A percentile compares a stretch with the other conserved stretches of the same genome.
Conservation (phyloP, 371 early-diverging fungal genomes). For the Mortierella sp. region DNA sequence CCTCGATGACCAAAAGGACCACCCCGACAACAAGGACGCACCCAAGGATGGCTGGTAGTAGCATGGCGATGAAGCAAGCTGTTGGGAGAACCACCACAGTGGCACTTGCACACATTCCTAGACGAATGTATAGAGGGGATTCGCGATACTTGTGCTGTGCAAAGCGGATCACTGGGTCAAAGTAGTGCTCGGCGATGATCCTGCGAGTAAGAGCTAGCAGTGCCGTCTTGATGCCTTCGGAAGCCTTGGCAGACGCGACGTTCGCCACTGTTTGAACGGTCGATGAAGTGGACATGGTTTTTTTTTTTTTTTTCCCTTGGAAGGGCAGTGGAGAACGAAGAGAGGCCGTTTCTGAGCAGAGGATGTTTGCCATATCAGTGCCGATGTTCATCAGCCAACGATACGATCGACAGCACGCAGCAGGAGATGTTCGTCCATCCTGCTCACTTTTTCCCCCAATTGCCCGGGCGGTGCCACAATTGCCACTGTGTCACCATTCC, state of each 20-base stretch:
- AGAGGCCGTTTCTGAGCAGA: too few relatives aligned
- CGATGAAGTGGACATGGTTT: conserved; percentile 1
- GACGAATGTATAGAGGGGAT: not conserved
- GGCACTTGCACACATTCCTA: not conserved
- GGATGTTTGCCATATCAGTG: too few relatives aligned
- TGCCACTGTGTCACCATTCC: too few relatives aligned
- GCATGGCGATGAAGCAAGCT: not conserved
- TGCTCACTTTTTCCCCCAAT: too few relatives aligned
- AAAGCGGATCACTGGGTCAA: conserved; percentile 3
- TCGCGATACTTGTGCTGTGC: not conserved
- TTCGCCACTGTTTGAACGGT: not conserved
- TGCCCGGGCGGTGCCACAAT: too few relatives aligned
- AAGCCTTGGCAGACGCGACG: not conserved
- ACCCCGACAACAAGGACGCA: not conserved
- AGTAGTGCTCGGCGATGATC: not conserved
- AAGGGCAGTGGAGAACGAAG: too few relatives aligned
- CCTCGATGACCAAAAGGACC: too few relatives aligned
- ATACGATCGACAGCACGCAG: too few relatives aligned
- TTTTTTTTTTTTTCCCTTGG: too few relatives aligned
- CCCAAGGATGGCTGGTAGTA: not conserved
- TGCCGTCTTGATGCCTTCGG: conserved; percentile 1
- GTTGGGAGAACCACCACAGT: not conserved
- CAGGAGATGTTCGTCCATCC: too few relatives aligned
- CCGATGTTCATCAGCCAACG: too few relatives aligned
- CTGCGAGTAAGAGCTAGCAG: not conserved